Conservation (phyloP, 2,329 filamentous ascomycete species). For the Beauveria scarabaeidicola region DNA sequence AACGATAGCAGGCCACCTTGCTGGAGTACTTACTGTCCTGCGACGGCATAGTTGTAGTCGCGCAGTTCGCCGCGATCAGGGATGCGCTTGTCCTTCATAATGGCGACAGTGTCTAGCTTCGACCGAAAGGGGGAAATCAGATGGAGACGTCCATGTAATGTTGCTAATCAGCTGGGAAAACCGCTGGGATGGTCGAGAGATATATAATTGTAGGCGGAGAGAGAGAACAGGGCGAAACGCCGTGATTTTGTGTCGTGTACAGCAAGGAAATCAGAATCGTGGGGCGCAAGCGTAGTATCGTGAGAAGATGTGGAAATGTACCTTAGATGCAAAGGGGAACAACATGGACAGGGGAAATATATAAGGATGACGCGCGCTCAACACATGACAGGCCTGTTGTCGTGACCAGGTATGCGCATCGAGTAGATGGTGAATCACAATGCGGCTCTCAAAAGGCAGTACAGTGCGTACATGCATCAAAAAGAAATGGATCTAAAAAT, state of each 20-base stretch:
- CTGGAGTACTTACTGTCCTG: constrained; percentile 61
- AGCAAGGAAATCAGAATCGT: neutral
- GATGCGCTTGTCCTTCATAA: constrained; percentile 28
- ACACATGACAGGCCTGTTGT: neutral
- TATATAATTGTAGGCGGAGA: neutral
- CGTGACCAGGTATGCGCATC: neutral
- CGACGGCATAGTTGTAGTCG: constrained; percentile 67
- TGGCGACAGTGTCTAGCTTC: constrained; percentile 7
- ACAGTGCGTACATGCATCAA: neutral
- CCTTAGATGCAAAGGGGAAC: neutral
- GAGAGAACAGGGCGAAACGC: neutral
- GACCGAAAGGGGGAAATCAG: neutral
- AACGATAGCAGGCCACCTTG: neutral
- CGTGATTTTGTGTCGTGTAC: neutral
- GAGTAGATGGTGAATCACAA: neutral
- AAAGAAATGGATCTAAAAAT: neutral
- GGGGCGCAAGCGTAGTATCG: neutral
- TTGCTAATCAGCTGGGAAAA: neutral
- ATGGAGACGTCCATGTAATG: neutral
- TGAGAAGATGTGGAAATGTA: neutral
- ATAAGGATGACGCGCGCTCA: neutral
- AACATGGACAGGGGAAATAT: neutral
- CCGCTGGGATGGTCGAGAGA: neutral
- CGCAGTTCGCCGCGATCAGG: constrained; percentile 54
- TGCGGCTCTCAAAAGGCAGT: neutral